Evolutionary conservation across 2,329 filamentous ascomycete species (phyloP).

Genomic region (Ceratocystis harringtonii): DNA sequence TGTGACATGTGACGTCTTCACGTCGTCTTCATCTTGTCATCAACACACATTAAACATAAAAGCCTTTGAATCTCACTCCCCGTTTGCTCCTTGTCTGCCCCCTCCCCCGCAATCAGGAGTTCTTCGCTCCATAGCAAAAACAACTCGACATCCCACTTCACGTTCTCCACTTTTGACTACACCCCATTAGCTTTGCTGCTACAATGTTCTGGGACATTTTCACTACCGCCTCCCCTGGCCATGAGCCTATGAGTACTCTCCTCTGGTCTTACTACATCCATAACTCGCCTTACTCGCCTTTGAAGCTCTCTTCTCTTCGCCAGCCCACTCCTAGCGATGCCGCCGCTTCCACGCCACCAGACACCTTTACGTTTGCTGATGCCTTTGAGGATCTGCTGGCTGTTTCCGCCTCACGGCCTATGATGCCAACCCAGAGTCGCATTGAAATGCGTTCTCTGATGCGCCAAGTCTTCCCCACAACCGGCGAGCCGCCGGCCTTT

Average conservation of each 20-base stretch:
- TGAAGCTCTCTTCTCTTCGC: constrained; percentile 30
- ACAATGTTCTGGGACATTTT: constrained; percentile 16
- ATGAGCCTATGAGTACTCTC: constrained; percentile 8
- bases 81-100: no score
- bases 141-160: not conserved
- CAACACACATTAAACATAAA: no score
- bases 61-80: no score
- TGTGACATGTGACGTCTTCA: no score
- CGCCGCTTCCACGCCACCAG: constrained; percentile 25
- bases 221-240: constrained; percentile 6
- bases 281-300: constrained; percentile 31
- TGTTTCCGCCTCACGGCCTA: constrained; percentile 29
- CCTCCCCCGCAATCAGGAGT: not conserved
- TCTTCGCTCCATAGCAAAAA: not conserved
- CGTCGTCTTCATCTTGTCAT: no score
- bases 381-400: constrained; percentile 43
- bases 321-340: constrained; percentile 35
- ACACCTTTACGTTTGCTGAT: constrained; percentile 38
- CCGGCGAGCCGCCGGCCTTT: constrained; percentile 27
- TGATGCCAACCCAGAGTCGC: constrained; percentile 28
- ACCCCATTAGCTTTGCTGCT: not conserved
- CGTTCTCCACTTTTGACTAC: not conserved
- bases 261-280: constrained; percentile 15
- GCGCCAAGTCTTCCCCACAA: constrained; percentile 26
- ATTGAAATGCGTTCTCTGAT: constrained; percentile 27